phyloP scores from a whole-genome alignment of 305 asterid species.

The Andrographis paniculata region DNA sequence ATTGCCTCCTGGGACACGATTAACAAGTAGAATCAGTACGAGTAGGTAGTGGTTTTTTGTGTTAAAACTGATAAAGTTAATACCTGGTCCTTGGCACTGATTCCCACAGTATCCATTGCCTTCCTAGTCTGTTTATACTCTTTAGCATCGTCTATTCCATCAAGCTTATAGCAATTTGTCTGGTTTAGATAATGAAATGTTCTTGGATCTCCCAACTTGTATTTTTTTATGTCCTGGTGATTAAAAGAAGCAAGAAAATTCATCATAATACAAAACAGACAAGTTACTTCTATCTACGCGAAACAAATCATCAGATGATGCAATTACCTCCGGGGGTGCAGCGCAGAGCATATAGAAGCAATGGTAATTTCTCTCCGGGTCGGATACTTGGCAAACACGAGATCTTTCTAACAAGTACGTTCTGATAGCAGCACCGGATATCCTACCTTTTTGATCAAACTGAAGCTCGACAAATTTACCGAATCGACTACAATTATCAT shows the following conservation, averaged over 20 bases:
- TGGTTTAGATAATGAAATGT: slow-evolving; percentile 92
- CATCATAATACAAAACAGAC: background rate
- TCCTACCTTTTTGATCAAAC: slow-evolving; percentile 68
- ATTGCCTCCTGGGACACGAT: slow-evolving; percentile 64
- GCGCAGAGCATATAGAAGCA: slow-evolving; percentile 92
- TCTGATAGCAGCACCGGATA: slow-evolving; percentile 87
- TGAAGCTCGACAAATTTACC: slow-evolving; percentile 92
- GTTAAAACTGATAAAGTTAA: slow-evolving; percentile 12
- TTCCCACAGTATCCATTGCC: slow-evolving; percentile 99
- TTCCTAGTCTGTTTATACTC: slow-evolving; percentile 80
- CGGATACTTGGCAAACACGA: slow-evolving; percentile 87
- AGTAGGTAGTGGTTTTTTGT: slow-evolving; percentile 3
- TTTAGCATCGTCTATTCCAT: slow-evolving; percentile 76
- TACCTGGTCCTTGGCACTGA: slow-evolving; percentile 87
- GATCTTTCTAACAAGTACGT: slow-evolving; percentile 87
- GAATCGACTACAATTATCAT: slow-evolving; percentile 56
- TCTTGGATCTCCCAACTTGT: slow-evolving; percentile 79
- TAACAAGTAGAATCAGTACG: slow-evolving; percentile 10
- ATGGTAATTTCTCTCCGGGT: slow-evolving; percentile 92
- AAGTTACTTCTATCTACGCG: background rate
- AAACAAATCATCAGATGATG: background rate
- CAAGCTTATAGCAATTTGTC: slow-evolving; percentile 72
- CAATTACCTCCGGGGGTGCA: slow-evolving; percentile 68
- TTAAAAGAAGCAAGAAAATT: slow-evolving; percentile 10
- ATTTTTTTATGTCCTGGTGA: slow-evolving; percentile 59